A percentile compares a stretch with the other conserved stretches of the same genome.
These are phyloP conservation scores for Candida sojae DNA, from an alignment of 1,139 yeast species.

Conservation along the genomic window DNA sequence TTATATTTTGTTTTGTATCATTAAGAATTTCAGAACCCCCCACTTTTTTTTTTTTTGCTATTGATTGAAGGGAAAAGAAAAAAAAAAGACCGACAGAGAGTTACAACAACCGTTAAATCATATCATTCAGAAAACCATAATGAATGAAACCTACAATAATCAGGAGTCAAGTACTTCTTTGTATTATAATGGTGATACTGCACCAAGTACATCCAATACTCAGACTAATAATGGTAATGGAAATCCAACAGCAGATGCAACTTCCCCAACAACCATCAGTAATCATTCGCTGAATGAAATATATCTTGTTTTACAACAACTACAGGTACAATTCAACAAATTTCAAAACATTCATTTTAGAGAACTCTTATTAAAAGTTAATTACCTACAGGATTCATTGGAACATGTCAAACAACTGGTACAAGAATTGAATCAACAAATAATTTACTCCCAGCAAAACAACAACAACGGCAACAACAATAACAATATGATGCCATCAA, in stretches of 20 bases:
- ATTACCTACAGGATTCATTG: conserved; percentile 26
- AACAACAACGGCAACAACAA: not conserved
- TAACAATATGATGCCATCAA: not conserved
- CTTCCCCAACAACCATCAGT: conserved; percentile 4
- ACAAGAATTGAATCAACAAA: conserved; percentile 16
- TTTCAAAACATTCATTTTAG: conserved; percentile 26
- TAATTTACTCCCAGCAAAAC: conserved; percentile 11
- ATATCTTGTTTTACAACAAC: conserved; percentile 16
- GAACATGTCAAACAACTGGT: conserved; percentile 16
- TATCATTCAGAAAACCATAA: conserved; percentile 1
- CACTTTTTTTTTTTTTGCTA: not conserved
- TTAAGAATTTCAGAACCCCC: not conserved
- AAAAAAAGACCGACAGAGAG: not conserved
- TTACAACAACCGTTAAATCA: not conserved
- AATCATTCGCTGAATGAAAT: conserved; percentile 15
- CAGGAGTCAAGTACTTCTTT: conserved; percentile 10
- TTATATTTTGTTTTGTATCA: not conserved
- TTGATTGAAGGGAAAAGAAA: not conserved
- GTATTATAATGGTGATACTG: conserved; percentile 9
- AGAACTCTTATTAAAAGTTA: conserved; percentile 26
- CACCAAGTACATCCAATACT: conserved; percentile 1
- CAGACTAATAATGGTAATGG: conserved; percentile 2
- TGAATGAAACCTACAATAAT: conserved; percentile 15
- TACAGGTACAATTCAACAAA: conserved; percentile 19
- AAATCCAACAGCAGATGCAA: not conserved